These are phyloP conservation scores for Scheffersomyces quercinus DNA, from an alignment of 1,139 yeast genomes.

Conservation along the genomic window DNA sequence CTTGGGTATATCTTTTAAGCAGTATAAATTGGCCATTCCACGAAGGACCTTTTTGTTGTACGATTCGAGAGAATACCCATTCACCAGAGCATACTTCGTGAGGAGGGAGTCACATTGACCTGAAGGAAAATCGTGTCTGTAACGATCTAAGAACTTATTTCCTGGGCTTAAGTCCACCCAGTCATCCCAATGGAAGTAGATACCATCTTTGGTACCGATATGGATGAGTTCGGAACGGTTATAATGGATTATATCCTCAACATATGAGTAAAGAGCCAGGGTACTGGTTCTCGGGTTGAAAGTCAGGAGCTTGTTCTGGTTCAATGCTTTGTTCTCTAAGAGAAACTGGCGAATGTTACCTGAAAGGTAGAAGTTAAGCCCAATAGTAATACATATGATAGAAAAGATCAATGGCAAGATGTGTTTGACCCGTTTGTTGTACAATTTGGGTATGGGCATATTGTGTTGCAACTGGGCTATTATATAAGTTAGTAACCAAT, in stretches of 20 bases:
- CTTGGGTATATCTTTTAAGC: conserved; percentile 32
- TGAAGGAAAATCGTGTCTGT: conserved; percentile 19
- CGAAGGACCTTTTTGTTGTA: conserved; percentile 34
- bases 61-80: conserved; percentile 39
- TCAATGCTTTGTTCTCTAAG: conserved; percentile 23
- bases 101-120: conserved; percentile 27
- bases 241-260: conserved; percentile 4
- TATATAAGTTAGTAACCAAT: too few species aligned
- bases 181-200: conserved; percentile 46
- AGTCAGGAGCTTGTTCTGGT: conserved; percentile 19
- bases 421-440: conserved; percentile 17
- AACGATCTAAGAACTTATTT: conserved; percentile 19
- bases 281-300: conserved; percentile 33
- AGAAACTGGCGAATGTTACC: too few species aligned
- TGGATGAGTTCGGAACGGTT: conserved; percentile 5
- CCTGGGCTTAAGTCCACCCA: conserved; percentile 39
- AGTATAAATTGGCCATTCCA: conserved; percentile 38
- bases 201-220: conserved; percentile 20
- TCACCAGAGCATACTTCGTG: conserved; percentile 27
- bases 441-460: conserved; percentile 1
- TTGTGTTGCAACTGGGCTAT: too few species aligned
- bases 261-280: conserved; percentile 18
- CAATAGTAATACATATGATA: too few species aligned
- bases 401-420: conserved; percentile 16
- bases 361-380: too few species aligned